These are phyloP conservation scores for Porodaedalea pini DNA, from an alignment of 1,284 basidiomycete genomes.

Conservation along the genomic window DNA sequence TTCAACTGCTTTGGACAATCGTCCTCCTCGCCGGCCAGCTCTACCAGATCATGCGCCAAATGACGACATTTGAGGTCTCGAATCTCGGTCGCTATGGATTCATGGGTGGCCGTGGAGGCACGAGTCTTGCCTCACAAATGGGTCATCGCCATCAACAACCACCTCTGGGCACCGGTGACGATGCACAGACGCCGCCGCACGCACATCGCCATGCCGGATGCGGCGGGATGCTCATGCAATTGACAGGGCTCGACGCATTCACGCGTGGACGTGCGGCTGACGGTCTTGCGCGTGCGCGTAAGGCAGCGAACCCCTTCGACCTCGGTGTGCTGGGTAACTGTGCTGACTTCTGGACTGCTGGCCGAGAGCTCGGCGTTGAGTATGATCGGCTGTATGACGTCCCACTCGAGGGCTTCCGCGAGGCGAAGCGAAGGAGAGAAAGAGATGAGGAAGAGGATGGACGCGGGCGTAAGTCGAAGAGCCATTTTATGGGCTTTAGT, in stretches of 20 bases:
- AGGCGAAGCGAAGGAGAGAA: slow-evolving; percentile 57
- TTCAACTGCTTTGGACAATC: slow-evolving; percentile 92
- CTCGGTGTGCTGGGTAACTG: slow-evolving; percentile 84
- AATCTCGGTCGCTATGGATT: slow-evolving; percentile 94
- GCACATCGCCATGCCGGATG: slow-evolving; percentile 31
- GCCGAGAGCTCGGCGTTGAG: slow-evolving; percentile 81
- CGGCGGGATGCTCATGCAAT: slow-evolving; percentile 41
- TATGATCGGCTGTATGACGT: slow-evolving; percentile 91
- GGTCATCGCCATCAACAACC: slow-evolving; percentile 51
- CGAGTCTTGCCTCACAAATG: slow-evolving; percentile 63
- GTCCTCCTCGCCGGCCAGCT: slow-evolving; percentile 83
- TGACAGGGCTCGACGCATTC: slow-evolving; percentile 67
- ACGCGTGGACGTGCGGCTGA: slow-evolving; percentile 50
- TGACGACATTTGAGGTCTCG: slow-evolving; percentile 95
- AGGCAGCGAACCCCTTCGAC: slow-evolving; percentile 90
- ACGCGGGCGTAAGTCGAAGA: slow-evolving; percentile 38
- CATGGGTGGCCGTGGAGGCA: slow-evolving; percentile 92
- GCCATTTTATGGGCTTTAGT: slow-evolving; percentile 39
- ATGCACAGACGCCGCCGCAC: slow-evolving; percentile 25
- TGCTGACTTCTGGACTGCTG: slow-evolving; percentile 91
- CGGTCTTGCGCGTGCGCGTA: slow-evolving; percentile 45
- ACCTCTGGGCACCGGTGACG: slow-evolving; percentile 22
- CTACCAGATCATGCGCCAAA: slow-evolving; percentile 91
- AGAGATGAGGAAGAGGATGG: slow-evolving; percentile 53
- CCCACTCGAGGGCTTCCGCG: slow-evolving; percentile 75